Evolutionary conservation across 2,329 filamentous ascomycete species (phyloP).

Genomic region (Pochonia chlamydosporia): DNA sequence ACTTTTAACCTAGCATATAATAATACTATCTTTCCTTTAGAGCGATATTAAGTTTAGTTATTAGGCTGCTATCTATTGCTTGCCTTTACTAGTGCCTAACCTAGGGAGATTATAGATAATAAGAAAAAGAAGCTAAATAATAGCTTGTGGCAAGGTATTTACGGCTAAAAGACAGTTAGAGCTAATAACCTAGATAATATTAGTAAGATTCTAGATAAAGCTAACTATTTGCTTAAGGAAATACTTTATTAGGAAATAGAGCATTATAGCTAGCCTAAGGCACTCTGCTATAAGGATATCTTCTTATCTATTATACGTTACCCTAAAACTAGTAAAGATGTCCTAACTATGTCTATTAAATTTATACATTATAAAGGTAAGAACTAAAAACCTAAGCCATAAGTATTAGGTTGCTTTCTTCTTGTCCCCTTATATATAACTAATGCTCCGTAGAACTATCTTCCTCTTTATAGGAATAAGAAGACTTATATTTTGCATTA

Average conservation of each 20-base stretch:
- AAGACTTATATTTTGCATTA: too few relatives aligned
- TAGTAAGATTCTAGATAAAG: too few relatives aligned
- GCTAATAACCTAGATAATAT: too few relatives aligned
- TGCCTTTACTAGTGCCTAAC: neutral
- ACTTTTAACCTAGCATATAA: neutral
- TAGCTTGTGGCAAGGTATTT: too few relatives aligned
- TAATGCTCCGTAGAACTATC: too few relatives aligned
- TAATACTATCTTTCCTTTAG: neutral
- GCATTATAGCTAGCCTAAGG: neutral
- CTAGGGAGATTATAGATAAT: neutral
- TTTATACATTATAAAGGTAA: too few relatives aligned
- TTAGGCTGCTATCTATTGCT: too few relatives aligned
- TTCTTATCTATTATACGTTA: neutral
- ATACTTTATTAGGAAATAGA: neutral
- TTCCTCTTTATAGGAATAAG: too few relatives aligned
- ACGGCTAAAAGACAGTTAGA: neutral
- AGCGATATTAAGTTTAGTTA: too few relatives aligned
- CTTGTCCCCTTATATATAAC: too few relatives aligned
- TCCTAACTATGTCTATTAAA: neutral
- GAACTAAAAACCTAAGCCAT: too few relatives aligned
- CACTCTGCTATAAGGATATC: neutral
- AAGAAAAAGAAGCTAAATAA: neutral
- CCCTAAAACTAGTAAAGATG: neutral
- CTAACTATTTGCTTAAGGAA: neutral
- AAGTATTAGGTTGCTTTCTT: too few relatives aligned